phyloP scores from a whole-genome alignment of 2,329 filamentous ascomycete species.

The Claviceps maximensis region DNA sequence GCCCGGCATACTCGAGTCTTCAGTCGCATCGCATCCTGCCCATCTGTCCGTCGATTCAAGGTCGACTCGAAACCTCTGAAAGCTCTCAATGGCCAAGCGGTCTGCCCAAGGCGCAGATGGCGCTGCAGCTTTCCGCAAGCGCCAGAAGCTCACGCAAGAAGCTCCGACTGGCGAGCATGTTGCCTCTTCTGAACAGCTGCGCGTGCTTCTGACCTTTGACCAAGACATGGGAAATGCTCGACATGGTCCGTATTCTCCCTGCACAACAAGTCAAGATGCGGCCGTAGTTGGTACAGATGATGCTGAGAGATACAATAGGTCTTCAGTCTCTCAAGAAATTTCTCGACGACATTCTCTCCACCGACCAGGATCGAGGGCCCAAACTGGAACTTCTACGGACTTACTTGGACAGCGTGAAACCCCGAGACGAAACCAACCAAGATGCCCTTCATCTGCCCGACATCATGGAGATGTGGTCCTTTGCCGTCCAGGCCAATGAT shows the following conservation, averaged over 20 bases:
- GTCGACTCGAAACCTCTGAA: too few species aligned
- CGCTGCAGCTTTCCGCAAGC: constrained; percentile 32
- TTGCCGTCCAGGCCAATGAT: constrained; percentile 65
- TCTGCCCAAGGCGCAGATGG: constrained; percentile 26
- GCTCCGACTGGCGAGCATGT: constrained; percentile 48
- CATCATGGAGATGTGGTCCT: constrained; percentile 79
- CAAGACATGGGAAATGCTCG: constrained; percentile 55
- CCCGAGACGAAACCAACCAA: constrained; percentile 27
- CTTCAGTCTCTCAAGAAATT: constrained; percentile 58
- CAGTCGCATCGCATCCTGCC: constrained; percentile 1
- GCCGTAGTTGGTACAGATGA: not conserved
- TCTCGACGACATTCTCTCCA: constrained; percentile 49
- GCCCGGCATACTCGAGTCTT: not conserved
- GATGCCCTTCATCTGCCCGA: constrained; percentile 56
- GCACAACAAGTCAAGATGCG: not conserved
- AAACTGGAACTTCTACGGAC: constrained; percentile 50
- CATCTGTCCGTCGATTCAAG: constrained; percentile 1
- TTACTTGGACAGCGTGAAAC: constrained; percentile 48
- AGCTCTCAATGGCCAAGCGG: constrained; percentile 30
- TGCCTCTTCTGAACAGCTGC: constrained; percentile 51
- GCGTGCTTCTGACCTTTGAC: constrained; percentile 54
- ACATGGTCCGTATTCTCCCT: constrained; percentile 37
- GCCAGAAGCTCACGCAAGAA: constrained; percentile 43
- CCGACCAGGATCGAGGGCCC: constrained; percentile 25
- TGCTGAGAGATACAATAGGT: constrained; percentile 26